Evolutionary conservation across 495 filamentous ascomycete species (phyloP), one percentile per base, ranked within the genome.

Genomic region (Neurospora cerealis): DNA sequence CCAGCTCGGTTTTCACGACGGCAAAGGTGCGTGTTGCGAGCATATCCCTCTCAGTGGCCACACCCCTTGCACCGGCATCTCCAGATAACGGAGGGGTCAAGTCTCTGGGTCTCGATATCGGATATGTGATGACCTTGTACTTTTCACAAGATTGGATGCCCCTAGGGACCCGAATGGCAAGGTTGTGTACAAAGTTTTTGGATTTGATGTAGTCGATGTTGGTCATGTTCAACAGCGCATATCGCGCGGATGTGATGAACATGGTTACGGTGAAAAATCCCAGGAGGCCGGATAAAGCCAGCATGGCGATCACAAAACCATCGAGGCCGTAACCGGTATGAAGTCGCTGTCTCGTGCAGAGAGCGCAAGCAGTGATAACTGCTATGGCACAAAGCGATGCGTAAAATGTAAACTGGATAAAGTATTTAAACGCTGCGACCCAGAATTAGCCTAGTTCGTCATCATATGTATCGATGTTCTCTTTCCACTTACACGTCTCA

Each of bases 391-490:
- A 94, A 7, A 94, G 71, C 8, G 87, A 77, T 13, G 90, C 88
- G 78, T 94, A 97, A 24, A 86, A 84, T 5, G 90, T 89, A 76
- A 97, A 96, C 76, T 97, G 95, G 15, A 94, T 85, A 75, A 98
- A 98, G 76, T 92, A 97, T 74, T 97, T 97, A 83, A 92, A 93
- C 15, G 87, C 91, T 77, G 85, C 37, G 24, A 11, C 34, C 5
- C 37, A 41, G 70, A 8, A 78, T 66, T 36, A 66, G 69, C 24
- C 28, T 19, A 46, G n/a, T 19, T 4, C 19, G 41, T 24, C 21
- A 32, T 34, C 62, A n/a, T 34, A 19, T 28, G 17, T 34, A 5
- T 42, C 44, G 37, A 39, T 15, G 9, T 10, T 34, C 6, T 4
- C 54, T 28, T 34, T 36, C 39, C 34, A 79, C 85, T 76, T 72